A percentile compares a stretch with the other conserved stretches of the same genome.
phyloP scores from a whole-genome alignment of 2,329 filamentous ascomycete species.

The Sporothrix luriei region DNA sequence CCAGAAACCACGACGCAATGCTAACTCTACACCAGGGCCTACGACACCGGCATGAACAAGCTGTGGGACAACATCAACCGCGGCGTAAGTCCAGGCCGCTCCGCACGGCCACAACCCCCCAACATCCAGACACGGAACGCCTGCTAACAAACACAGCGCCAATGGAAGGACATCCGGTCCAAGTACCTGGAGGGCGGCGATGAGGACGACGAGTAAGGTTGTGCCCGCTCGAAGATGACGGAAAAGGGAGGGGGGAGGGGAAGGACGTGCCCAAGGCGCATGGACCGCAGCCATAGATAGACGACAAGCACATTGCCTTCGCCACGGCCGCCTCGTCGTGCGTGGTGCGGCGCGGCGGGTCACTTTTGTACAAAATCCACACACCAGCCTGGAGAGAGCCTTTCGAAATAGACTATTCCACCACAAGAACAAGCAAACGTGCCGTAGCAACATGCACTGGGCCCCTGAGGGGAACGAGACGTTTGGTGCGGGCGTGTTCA shows the following conservation, averaged over 20 bases:
- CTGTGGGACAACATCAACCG: conserved; percentile 90
- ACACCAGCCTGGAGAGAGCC: not conserved
- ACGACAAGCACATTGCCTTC: not conserved
- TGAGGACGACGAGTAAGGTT: conserved; percentile 62
- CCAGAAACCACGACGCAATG: not conserved
- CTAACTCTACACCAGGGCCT: conserved; percentile 62
- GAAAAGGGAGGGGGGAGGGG: not conserved
- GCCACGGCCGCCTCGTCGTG: not conserved
- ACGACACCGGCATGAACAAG: conserved; percentile 78
- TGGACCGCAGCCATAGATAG: conserved; percentile 1
- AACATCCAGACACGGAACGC: not conserved
- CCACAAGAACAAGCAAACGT: too few relatives aligned
- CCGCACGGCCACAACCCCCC: not conserved
- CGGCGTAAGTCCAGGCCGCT: conserved; percentile 65
- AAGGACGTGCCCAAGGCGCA: not conserved
- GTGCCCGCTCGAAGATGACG: not conserved
- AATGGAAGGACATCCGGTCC: conserved; percentile 99
- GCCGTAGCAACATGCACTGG: not conserved
- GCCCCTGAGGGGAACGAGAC: too few relatives aligned
- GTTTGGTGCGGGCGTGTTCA: too few relatives aligned
- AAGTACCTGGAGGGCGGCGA: conserved; percentile 76
- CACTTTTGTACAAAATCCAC: conserved; percentile 26
- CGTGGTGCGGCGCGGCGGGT: conserved; percentile 14
- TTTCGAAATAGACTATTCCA: conserved; percentile 21
- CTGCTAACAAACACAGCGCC: conserved; percentile 65